Percentiles rank a stretch among this genome's conserved stretches.
phyloP scores from a whole-genome alignment of 2,329 filamentous ascomycete species.

The Xylariomycetidae sp. region DNA sequence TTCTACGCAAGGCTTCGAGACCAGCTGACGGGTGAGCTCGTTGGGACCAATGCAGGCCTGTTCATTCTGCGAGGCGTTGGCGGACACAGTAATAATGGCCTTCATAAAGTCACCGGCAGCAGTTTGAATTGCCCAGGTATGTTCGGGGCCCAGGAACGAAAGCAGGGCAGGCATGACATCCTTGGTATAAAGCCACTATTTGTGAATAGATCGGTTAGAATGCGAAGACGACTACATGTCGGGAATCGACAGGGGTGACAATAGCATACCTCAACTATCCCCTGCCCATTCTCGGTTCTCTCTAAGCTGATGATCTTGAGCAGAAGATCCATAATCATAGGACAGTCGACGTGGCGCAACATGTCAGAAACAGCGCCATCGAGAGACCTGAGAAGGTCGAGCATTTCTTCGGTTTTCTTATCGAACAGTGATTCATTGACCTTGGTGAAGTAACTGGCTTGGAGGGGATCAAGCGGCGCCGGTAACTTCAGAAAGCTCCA shows the following conservation, averaged over 20 bases:
- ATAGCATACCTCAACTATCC: slow-evolving; percentile 83
- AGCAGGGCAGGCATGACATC: slow-evolving; percentile 82
- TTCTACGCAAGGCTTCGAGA: slow-evolving; percentile 79
- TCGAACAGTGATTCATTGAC: slow-evolving; percentile 97
- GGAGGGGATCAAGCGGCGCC: slow-evolving; percentile 84
- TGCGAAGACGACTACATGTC: neutral
- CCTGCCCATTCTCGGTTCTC: slow-evolving; percentile 83
- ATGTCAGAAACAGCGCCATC: slow-evolving; percentile 79
- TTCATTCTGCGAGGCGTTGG: slow-evolving; percentile 95
- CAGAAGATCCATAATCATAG: slow-evolving; percentile 96
- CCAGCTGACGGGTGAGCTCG: slow-evolving; percentile 89
- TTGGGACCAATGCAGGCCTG: slow-evolving; percentile 99
- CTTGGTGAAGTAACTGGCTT: slow-evolving; percentile 97
- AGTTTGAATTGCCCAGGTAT: slow-evolving; percentile 87
- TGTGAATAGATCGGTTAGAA: neutral
- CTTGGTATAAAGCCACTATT: slow-evolving; percentile 85
- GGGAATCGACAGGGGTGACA: too few species aligned
- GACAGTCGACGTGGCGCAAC: slow-evolving; percentile 90
- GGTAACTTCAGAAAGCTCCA: slow-evolving; percentile 84
- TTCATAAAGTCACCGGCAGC: slow-evolving; percentile 97
- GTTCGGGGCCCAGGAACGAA: slow-evolving; percentile 78
- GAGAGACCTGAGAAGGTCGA: slow-evolving; percentile 79
- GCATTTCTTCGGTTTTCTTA: slow-evolving; percentile 97
- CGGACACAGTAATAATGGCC: slow-evolving; percentile 97
- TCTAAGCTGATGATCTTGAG: slow-evolving; percentile 97